phyloP scores from a whole-genome alignment of 2,329 filamentous ascomycete genomes.

The Cladophialophora psammophila region DNA sequence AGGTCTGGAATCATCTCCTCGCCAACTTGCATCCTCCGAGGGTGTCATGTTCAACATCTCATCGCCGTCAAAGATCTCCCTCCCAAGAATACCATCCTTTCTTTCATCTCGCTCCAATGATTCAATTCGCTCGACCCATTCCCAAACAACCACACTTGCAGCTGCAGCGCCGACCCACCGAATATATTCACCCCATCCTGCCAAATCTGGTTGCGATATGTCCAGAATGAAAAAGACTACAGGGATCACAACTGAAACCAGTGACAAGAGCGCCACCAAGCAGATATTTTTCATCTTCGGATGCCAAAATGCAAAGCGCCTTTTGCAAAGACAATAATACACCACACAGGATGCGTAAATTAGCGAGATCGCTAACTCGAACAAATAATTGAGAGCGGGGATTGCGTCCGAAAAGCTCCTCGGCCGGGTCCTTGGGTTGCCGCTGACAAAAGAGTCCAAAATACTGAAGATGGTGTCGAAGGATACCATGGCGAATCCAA shows the following conservation, averaged over 20 bases:
- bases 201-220: conserved; percentile 82
- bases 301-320: conserved; percentile 89
- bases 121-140: conserved; percentile 96
- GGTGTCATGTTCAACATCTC: conserved; percentile 80
- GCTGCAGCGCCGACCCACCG: conserved; percentile 95
- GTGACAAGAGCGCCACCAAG: conserved; percentile 78
- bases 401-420: conserved; percentile 86
- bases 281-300: conserved; percentile 88
- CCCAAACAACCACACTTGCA: conserved; percentile 96
- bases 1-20: conserved; percentile 28
- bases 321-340: conserved; percentile 91
- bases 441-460: conserved; percentile 81
- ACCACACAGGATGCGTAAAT: conserved; percentile 93
- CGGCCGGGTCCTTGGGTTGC: conserved; percentile 66
- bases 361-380: conserved; percentile 83
- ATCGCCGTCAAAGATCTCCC: conserved; percentile 92
- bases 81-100: conserved; percentile 88
- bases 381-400: conserved; percentile 88
- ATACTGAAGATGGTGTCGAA: conserved; percentile 90
- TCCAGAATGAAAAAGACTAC: conserved; percentile 94
- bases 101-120: conserved; percentile 90
- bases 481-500: conserved; percentile 90
- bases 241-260: conserved; percentile 83
- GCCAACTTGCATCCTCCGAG: conserved; percentile 64
- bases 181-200: conserved; percentile 94